These are phyloP conservation scores for Plasmodiophora brassicae DNA, from an alignment of 208 protist species.

Conservation along the genomic window DNA sequence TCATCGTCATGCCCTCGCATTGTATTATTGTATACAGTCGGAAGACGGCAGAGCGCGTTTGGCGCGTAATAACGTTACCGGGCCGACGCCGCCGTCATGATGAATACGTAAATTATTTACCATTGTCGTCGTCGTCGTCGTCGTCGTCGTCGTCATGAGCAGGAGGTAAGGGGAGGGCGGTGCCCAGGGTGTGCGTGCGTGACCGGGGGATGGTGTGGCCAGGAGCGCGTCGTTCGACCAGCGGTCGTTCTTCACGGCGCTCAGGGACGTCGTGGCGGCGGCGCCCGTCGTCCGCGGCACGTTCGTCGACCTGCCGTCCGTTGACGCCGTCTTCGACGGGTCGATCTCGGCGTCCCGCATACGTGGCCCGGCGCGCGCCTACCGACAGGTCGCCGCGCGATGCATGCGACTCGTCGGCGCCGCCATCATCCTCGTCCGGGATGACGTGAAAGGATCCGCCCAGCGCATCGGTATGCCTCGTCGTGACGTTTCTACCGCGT, in stretches of 20 bases:
- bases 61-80: too few relatives aligned
- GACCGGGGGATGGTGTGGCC: too few relatives aligned
- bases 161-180: too few relatives aligned
- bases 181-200: too few relatives aligned
- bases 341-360: background rate
- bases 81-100: too few relatives aligned
- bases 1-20: too few relatives aligned
- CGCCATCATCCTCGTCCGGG: background rate
- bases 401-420: background rate
- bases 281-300: background rate
- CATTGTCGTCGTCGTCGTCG: too few relatives aligned
- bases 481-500: background rate
- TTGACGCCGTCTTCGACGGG: background rate
- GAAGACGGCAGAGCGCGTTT: too few relatives aligned
- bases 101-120: too few relatives aligned
- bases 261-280: background rate
- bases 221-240: too few relatives aligned
- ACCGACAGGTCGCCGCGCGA: background rate
- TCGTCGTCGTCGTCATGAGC: too few relatives aligned
- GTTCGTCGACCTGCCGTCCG: background rate
- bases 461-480: background rate
- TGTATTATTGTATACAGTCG: too few relatives aligned
- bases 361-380: background rate
- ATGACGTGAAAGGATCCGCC: background rate
- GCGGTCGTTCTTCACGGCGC: background rate